Conservation (phyloP, 106 monocot species). For the Vanilla planifolia region DNA sequence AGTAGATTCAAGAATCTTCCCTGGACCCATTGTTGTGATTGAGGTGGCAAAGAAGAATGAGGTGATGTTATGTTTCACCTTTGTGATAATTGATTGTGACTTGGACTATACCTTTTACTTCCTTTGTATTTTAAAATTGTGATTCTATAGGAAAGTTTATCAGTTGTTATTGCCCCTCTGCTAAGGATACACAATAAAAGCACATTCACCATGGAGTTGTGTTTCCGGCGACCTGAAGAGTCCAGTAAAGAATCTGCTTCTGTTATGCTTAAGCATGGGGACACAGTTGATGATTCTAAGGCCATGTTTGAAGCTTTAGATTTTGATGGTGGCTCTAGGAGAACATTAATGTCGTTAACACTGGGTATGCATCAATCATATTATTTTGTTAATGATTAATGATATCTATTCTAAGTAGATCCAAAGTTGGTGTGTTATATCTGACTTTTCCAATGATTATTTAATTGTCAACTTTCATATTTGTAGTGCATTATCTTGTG, state of each 20-base stretch:
- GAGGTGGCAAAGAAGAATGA: constrained; percentile 57
- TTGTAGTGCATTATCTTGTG: too few relatives aligned
- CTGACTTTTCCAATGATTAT: too few relatives aligned
- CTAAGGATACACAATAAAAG: constrained; percentile 69
- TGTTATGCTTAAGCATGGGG: constrained; percentile 44
- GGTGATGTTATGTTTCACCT: constrained; percentile 24
- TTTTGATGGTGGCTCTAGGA: constrained; percentile 52
- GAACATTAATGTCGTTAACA: constrained; percentile 58
- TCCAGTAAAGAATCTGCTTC: constrained; percentile 38
- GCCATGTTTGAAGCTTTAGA: constrained; percentile 63
- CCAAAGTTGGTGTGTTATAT: too few relatives aligned
- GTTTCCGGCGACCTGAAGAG: constrained; percentile 48
- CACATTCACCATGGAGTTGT: constrained; percentile 56
- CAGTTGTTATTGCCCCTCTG: constrained; percentile 59
- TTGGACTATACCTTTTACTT: neutral
- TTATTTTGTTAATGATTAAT: too few relatives aligned
- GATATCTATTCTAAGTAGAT: too few relatives aligned
- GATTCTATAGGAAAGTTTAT: constrained; percentile 57
- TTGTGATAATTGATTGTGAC: neutral
- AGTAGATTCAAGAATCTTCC: constrained; percentile 66
- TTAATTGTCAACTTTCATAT: too few relatives aligned
- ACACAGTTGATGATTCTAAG: constrained; percentile 70
- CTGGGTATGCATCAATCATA: constrained; percentile 56
- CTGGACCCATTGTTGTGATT: constrained; percentile 68
- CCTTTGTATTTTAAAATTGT: constrained; percentile 3